Conservation (phyloP, 257 asterid species). For the Rehmannia glutinosa region DNA sequence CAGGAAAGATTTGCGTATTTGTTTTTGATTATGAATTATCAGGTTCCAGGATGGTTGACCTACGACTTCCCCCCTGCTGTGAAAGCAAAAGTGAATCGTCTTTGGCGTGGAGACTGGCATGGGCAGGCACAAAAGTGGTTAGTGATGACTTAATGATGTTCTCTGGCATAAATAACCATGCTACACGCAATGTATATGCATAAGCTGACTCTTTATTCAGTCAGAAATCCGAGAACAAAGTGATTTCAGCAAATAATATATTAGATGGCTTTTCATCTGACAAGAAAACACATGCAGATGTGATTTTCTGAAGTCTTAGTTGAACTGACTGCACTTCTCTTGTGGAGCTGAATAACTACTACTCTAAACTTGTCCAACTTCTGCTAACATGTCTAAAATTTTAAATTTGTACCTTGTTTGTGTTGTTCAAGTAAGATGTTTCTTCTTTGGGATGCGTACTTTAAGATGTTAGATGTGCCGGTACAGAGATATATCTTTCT, state of each 20-base stretch:
- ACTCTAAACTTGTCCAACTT: no score
- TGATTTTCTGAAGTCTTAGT: no score
- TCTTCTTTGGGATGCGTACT: no score
- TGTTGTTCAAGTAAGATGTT: no score
- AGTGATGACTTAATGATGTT: constrained; percentile 15
- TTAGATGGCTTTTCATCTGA: no score
- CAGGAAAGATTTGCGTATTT: not conserved
- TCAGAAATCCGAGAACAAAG: no score
- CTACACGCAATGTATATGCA: not conserved
- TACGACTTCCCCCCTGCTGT: constrained; percentile 96
- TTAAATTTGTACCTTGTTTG: no score
- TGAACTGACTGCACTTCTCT: no score
- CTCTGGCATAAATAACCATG: not conserved
- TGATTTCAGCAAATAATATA: no score
- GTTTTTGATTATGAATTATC: constrained; percentile 26
- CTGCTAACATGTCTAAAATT: no score
- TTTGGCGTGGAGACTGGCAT: constrained; percentile 99
- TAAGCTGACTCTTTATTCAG: not conserved
- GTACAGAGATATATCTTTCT: not conserved
- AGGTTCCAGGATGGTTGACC: constrained; percentile 93
- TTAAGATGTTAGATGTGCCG: not conserved
- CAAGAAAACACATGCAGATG: no score
- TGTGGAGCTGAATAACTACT: not conserved
- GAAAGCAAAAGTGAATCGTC: constrained; percentile 93
- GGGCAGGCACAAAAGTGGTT: constrained; percentile 98